These are phyloP conservation scores for Alternaria panax DNA, from an alignment of 2,329 filamentous ascomycete species.

Conservation along the genomic window DNA sequence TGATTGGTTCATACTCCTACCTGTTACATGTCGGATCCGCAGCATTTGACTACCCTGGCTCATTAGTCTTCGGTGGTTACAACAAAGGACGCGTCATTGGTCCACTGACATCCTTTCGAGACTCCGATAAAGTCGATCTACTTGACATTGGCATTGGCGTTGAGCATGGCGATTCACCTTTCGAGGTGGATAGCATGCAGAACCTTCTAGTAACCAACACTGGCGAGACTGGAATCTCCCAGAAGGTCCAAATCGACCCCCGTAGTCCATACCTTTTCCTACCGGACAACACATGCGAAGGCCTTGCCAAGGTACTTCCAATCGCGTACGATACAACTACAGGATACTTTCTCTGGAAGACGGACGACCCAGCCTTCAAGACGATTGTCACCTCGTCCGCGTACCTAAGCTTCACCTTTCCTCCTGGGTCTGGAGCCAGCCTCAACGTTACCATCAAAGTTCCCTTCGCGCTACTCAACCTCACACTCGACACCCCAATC, in stretches of 20 bases:
- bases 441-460: constrained; percentile 52
- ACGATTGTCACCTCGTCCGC: constrained; percentile 53
- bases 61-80: constrained; percentile 48
- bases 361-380: constrained; percentile 38
- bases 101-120: constrained; percentile 29
- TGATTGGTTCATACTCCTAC: background rate
- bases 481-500: constrained; percentile 52
- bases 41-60: constrained; percentile 33
- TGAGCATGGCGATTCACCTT: constrained; percentile 50
- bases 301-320: constrained; percentile 36
- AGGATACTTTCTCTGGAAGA: constrained; percentile 42
- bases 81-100: constrained; percentile 44
- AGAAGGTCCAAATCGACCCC: constrained; percentile 21
- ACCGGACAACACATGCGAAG: constrained; percentile 36
- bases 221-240: background rate
- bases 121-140: constrained; percentile 29
- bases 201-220: constrained; percentile 22
- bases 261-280: constrained; percentile 36
- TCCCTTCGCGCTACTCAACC: constrained; percentile 47
- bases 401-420: constrained; percentile 53
- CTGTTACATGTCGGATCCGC: constrained; percentile 16
- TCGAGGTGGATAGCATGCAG: constrained; percentile 14
- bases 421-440: constrained; percentile 21
- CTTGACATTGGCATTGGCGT: constrained; percentile 55
- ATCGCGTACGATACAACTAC: constrained; percentile 27